Percentiles rank a stretch among this genome's conserved stretches.
Evolutionary conservation across 2,329 filamentous ascomycete species (phyloP).

Genomic region (Colletotrichum sidae): DNA sequence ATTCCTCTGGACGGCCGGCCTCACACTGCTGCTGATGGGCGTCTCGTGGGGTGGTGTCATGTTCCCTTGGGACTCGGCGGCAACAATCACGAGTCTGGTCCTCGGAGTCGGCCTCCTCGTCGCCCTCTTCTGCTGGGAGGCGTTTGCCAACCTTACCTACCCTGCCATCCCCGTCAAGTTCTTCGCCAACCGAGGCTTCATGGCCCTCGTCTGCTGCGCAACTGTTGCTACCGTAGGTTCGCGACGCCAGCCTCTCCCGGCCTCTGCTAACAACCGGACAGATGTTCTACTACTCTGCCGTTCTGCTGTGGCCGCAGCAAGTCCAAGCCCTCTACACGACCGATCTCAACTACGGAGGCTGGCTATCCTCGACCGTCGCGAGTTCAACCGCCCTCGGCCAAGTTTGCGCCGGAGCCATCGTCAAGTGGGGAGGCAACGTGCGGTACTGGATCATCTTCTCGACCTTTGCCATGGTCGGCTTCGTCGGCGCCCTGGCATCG

Average conservation of each 20-base stretch:
- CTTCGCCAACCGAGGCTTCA: slow-evolving; percentile 51
- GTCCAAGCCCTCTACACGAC: slow-evolving; percentile 49
- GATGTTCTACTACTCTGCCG: slow-evolving; percentile 48
- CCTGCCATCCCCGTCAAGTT: slow-evolving; percentile 51
- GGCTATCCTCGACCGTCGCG: slow-evolving; percentile 51
- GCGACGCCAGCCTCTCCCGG: no score
- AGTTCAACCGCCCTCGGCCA: slow-evolving; percentile 49
- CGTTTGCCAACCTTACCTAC: slow-evolving; percentile 49
- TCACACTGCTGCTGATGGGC: slow-evolving; percentile 58
- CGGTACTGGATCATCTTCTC: slow-evolving; percentile 51
- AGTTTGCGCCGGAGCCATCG: slow-evolving; percentile 45
- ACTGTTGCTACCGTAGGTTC: slow-evolving; percentile 44
- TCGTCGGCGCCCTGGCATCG: slow-evolving; percentile 48
- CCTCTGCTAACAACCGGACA: no score
- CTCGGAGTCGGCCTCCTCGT: slow-evolving; percentile 48
- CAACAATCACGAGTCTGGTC: slow-evolving; percentile 52
- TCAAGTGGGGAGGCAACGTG: slow-evolving; percentile 49
- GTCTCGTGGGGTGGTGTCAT: slow-evolving; percentile 57
- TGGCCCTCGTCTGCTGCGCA: slow-evolving; percentile 49
- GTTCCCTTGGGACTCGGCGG: slow-evolving; percentile 56
- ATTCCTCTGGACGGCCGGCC: slow-evolving; percentile 57
- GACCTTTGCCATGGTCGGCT: slow-evolving; percentile 51
- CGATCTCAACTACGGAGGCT: slow-evolving; percentile 49
- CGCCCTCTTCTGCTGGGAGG: slow-evolving; percentile 51
- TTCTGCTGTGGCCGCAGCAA: slow-evolving; percentile 51